These are phyloP conservation scores for Thinopyrum elongatum DNA, from an alignment of 176 grass and related monocot species.

Conservation along the genomic window DNA sequence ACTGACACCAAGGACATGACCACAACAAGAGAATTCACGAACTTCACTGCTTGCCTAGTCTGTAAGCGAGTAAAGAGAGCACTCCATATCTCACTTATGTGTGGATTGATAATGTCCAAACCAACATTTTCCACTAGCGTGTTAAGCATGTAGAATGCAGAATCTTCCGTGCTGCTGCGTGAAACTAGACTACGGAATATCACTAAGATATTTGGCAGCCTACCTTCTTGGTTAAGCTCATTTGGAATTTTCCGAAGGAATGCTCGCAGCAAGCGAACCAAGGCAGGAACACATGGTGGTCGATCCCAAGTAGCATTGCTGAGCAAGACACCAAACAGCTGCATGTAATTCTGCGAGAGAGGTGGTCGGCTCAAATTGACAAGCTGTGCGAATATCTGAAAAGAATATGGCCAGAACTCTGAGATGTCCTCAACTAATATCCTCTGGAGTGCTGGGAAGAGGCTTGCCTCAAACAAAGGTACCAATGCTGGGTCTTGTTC, in stretches of 20 bases:
- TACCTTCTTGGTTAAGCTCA: slow-evolving; percentile 83
- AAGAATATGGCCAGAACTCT: slow-evolving; percentile 96
- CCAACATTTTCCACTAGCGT: slow-evolving; percentile 84
- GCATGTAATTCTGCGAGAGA: slow-evolving; percentile 86
- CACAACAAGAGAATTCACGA: slow-evolving; percentile 81
- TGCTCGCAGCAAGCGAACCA: slow-evolving; percentile 80
- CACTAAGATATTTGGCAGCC: slow-evolving; percentile 64
- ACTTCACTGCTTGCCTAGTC: slow-evolving; percentile 65
- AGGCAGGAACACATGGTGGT: slow-evolving; percentile 73
- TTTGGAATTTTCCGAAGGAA: slow-evolving; percentile 93
- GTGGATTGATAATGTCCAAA: slow-evolving; percentile 72
- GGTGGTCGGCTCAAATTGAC: slow-evolving; percentile 76
- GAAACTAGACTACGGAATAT: slow-evolving; percentile 68
- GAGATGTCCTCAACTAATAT: slow-evolving; percentile 90
- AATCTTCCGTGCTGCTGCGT: slow-evolving; percentile 68
- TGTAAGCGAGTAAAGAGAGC: slow-evolving; percentile 67
- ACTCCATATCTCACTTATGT: slow-evolving; percentile 77
- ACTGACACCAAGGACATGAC: slow-evolving; percentile 88
- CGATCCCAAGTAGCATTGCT: slow-evolving; percentile 83
- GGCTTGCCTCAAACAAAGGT: slow-evolving; percentile 62
- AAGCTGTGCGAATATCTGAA: slow-evolving; percentile 95
- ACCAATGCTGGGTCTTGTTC: slow-evolving; percentile 69
- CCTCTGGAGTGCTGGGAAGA: slow-evolving; percentile 88
- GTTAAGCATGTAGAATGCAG: slow-evolving; percentile 91
- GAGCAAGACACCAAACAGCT: slow-evolving; percentile 82